Percentiles rank a stretch among this genome's conserved stretches.
Conservation (phyloP, 257 asterid species). For the Fraxinus americana region DNA sequence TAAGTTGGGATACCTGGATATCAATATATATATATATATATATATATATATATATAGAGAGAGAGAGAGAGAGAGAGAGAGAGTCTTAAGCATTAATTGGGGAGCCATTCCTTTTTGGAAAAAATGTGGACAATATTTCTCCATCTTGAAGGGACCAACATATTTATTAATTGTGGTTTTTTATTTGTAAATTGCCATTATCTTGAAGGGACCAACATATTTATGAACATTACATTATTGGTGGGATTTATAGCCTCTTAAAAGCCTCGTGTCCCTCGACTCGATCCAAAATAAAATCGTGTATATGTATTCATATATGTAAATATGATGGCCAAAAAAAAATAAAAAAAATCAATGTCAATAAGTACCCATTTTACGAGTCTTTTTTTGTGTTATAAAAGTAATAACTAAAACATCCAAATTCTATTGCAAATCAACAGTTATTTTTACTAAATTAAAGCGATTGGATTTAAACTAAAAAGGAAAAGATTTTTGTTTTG, state of each 20-base stretch:
- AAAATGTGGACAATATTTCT: slow-evolving; percentile 26
- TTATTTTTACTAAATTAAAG: no score
- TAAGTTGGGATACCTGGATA: no score
- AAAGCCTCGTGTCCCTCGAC: not conserved
- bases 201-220: slow-evolving; percentile 19
- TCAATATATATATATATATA: no score
- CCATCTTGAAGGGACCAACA: not conserved
- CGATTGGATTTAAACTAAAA: no score
- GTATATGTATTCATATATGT: not conserved
- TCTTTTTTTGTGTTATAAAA: not conserved
- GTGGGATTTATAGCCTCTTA: not conserved
- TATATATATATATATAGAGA: no score
- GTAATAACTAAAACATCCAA: no score
- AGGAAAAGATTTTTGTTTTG: no score
- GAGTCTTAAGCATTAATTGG: not conserved
- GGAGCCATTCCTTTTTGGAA: not conserved
- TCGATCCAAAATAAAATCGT: not conserved
- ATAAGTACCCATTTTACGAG: not conserved
- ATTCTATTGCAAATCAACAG: no score
- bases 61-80: no score
- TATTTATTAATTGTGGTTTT: not conserved
- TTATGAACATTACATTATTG: slow-evolving; percentile 10
- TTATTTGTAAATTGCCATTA: slow-evolving; percentile 21
- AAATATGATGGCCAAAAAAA: not conserved
- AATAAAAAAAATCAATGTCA: no score